Evolutionary conservation across 179 eudicot species (phyloP).

Genomic region (Silene coronaria): DNA sequence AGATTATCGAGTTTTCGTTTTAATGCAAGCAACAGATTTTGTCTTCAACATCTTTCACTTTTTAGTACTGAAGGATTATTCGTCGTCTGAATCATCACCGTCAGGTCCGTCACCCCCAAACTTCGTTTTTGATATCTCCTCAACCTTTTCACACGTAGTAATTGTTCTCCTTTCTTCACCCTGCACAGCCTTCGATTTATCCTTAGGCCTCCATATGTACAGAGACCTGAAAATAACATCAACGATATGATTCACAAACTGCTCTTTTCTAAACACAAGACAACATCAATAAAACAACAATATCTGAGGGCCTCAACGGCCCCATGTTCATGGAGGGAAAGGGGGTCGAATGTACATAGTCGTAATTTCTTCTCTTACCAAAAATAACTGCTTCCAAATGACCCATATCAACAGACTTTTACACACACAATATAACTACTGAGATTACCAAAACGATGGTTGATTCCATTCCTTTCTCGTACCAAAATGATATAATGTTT

Average conservation of each 20-base stretch:
- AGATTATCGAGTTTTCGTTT: slow-evolving; percentile 17
- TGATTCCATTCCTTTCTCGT: background rate
- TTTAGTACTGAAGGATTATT: slow-evolving; percentile 15
- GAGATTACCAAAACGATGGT: background rate
- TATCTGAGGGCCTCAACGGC: too few species aligned
- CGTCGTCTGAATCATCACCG: slow-evolving; percentile 71
- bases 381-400: too few species aligned
- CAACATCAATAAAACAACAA: too few species aligned
- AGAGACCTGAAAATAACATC: slow-evolving; percentile 50
- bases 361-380: too few species aligned
- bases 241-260: background rate
- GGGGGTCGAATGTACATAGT: too few species aligned
- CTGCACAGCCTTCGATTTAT: slow-evolving; percentile 41
- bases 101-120: slow-evolving; percentile 49
- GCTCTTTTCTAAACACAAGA: background rate
- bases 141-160: slow-evolving; percentile 44
- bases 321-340: too few species aligned
- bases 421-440: background rate
- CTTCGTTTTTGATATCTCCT: slow-evolving; percentile 43
- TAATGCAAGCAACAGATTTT: slow-evolving; percentile 19
- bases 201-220: slow-evolving; percentile 82
- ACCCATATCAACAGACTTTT: too few species aligned
- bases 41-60: slow-evolving; percentile 44
- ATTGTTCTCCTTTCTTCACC: slow-evolving; percentile 51
- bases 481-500: background rate